These are phyloP conservation scores for Ramaria rubella DNA, from an alignment of 768 basidiomycete genomes.

Conservation along the genomic window DNA sequence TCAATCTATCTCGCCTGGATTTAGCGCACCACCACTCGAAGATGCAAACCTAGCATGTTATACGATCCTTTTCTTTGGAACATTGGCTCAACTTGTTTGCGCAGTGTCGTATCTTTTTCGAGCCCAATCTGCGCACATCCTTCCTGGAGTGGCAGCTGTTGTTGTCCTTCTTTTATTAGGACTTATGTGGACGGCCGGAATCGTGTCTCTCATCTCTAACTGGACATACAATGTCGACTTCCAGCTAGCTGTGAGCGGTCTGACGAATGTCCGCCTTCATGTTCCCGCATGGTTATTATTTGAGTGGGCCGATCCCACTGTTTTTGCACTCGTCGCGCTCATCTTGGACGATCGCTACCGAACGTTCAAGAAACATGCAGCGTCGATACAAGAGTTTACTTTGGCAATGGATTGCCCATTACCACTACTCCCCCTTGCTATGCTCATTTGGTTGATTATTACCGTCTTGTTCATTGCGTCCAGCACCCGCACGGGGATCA, in stretches of 20 bases:
- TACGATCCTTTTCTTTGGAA: neutral
- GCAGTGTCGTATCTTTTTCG: neutral
- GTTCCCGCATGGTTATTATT: neutral
- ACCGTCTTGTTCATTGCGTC: too few relatives aligned
- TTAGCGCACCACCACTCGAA: neutral
- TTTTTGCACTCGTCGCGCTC: too few relatives aligned
- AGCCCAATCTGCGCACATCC: neutral
- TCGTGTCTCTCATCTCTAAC: neutral
- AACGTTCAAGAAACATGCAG: too few relatives aligned
- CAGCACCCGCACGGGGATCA: too few relatives aligned
- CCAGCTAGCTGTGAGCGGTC: neutral
- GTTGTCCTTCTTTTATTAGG: neutral
- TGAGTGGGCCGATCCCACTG: neutral
- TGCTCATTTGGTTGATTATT: too few relatives aligned
- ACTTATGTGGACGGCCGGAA: neutral
- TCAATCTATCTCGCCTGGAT: too few relatives aligned
- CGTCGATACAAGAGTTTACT: too few relatives aligned
- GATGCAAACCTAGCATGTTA: neutral
- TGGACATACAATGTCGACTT: neutral
- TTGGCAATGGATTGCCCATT: too few relatives aligned
- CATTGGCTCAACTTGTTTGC: neutral
- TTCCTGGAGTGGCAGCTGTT: neutral
- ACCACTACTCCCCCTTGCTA: too few relatives aligned
- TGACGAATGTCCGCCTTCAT: neutral
- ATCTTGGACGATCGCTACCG: too few relatives aligned